Evolutionary conservation across 805 yeast genomes (phyloP).

Genomic region (Cyberlindnera suaveolens): DNA sequence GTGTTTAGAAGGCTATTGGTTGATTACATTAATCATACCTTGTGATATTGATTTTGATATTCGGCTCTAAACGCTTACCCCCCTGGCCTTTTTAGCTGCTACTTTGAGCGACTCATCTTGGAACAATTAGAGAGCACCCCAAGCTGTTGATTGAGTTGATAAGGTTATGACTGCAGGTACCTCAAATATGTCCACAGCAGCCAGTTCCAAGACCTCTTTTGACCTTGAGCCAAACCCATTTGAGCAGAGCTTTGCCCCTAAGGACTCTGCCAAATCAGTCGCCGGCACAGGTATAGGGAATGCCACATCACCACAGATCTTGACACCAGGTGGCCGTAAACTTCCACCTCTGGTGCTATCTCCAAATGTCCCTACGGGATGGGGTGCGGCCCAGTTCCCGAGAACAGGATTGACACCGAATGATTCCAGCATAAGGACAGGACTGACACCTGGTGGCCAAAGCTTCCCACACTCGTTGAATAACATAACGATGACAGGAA

Average conservation of each 20-base stretch:
- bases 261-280: conserved; percentile 24
- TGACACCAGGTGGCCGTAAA: conserved; percentile 53
- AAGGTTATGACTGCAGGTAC: background rate
- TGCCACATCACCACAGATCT: conserved; percentile 39
- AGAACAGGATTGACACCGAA: conserved; percentile 68
- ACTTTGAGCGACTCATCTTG: too few relatives aligned
- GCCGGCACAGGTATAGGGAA: conserved; percentile 6
- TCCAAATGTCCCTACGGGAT: conserved; percentile 20
- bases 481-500: conserved; percentile 23
- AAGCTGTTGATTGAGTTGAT: too few relatives aligned
- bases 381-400: conserved; percentile 22
- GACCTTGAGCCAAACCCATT: conserved; percentile 93
- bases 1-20: too few relatives aligned
- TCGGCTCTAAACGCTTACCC: too few relatives aligned
- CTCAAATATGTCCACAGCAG: background rate
- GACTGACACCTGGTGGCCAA: conserved; percentile 61
- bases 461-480: conserved; percentile 34
- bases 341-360: conserved; percentile 41
- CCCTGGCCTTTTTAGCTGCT: too few relatives aligned
- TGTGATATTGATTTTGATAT: too few relatives aligned
- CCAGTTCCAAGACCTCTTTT: conserved; percentile 34
- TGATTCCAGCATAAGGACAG: conserved; percentile 66
- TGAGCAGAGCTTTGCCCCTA: conserved; percentile 86
- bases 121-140: too few relatives aligned
- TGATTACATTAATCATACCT: too few relatives aligned